phyloP scores from a whole-genome alignment of 2,329 filamentous ascomycete species.

The Sarocladium strictum region DNA sequence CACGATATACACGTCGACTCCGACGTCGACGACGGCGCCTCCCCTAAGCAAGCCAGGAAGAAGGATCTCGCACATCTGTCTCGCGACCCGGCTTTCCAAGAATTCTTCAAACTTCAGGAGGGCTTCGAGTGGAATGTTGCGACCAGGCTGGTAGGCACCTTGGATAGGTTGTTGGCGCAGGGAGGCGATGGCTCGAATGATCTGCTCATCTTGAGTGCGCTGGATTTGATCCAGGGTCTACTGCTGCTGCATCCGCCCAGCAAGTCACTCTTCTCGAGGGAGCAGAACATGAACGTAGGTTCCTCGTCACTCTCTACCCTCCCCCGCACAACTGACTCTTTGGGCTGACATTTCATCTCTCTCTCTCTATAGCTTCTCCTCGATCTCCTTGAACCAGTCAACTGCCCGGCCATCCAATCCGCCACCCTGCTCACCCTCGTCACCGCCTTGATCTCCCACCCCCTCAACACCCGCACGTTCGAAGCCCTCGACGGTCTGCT shows the following conservation, averaged over 20 bases:
- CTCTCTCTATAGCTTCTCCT: conserved; percentile 60
- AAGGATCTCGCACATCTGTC: conserved; percentile 66
- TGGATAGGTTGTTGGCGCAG: conserved; percentile 81
- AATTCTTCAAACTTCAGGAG: conserved; percentile 96
- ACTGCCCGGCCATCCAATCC: conserved; percentile 87
- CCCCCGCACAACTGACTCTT: background rate
- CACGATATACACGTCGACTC: conserved; percentile 8
- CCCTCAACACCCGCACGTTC: conserved; percentile 84
- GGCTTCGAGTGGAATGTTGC: conserved; percentile 98
- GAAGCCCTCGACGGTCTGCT: conserved; percentile 87
- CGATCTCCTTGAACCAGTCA: conserved; percentile 87
- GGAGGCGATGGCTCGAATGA: conserved; percentile 79
- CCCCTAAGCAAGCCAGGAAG: conserved; percentile 33
- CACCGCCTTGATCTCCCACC: conserved; percentile 78
- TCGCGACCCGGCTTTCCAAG: conserved; percentile 82
- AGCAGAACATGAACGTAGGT: conserved; percentile 88
- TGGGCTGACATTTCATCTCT: conserved; percentile 9
- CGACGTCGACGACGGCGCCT: conserved; percentile 19
- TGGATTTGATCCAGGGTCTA: conserved; percentile 84
- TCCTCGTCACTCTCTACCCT: background rate
- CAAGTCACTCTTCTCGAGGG: conserved; percentile 77
- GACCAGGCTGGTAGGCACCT: conserved; percentile 74
- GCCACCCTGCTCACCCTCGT: conserved; percentile 86
- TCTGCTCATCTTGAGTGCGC: conserved; percentile 76
- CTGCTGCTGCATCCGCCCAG: conserved; percentile 87